Evolutionary conservation across 768 basidiomycete species (phyloP), one percentile per base, ranked within the genome.

Genomic region (Boletus insuetus): DNA sequence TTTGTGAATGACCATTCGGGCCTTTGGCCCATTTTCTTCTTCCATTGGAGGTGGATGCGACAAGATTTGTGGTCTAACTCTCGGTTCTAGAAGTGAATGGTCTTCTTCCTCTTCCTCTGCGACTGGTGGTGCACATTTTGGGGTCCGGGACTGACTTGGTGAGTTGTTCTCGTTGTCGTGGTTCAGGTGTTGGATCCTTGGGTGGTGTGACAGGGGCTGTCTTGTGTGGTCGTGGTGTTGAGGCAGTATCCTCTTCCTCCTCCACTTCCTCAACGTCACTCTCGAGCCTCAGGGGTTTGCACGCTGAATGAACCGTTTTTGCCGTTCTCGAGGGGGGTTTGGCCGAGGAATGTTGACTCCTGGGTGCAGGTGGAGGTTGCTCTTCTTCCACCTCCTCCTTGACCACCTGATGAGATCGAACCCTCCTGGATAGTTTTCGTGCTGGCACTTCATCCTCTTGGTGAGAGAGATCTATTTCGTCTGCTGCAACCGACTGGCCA

Each of bases 1-100:
- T 70, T 96, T 95, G 66, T 97, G 88, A 53, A 99, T 98, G 32
- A 96, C 91, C 19, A 98, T 77, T 16, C 97, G 87, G 16, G 89
- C 49, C 57, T 77, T n/a, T n/a, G n/a, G n/a, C n/a, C n/a, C n/a
- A n/a, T n/a, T n/a, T n/a, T n/a, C n/a, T n/a, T n/a, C n/a, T n/a
- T n/a, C n/a, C n/a, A n/a, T n/a, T n/a, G n/a, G n/a, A n/a, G n/a
- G n/a, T 82, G 69, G 54, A 12, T 75, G 63, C 45, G 66, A 69
- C 12, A 73, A 69, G 0, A 74, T 71, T 14, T 60, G 64, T 0
- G 58, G 44, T 49, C 58, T 64, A 9, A 60, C 40, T 53, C 51
- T 53, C 24, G 68, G 64, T 49, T 64, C 66, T 20, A 72, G 38
- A 4, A 72, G 64, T 0, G 72, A 67, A 46, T 26, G 49, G 34